Evolutionary conservation across 2,329 filamentous ascomycete genomes (phyloP), one percentile per base, ranked within the genome.

Genomic region (Aureobasidium zeae): DNA sequence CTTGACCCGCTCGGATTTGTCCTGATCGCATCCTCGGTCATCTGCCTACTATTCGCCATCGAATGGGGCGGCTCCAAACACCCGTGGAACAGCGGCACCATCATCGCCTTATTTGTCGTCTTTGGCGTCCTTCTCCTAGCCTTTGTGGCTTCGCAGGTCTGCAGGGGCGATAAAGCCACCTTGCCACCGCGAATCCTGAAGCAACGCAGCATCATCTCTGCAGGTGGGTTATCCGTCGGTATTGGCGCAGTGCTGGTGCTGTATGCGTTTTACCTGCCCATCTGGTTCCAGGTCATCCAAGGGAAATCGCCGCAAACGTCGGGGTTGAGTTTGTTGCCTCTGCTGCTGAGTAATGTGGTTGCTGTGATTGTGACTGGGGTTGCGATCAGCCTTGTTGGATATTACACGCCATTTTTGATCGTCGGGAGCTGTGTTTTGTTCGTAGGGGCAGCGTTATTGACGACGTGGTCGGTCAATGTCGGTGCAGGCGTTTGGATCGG

Each of bases 41-140:
- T 55, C 3, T 74, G 64, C 59, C 58, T 48, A 55, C 60, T 52
- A 57, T 64, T 56, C 51, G 72, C 53, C 56, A 58, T 49, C 64
- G 65, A 74, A 47, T 63, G 73, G 26, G 63, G 62, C 5, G 70
- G 70, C 6, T 58, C 57, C 2, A 62, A 55, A 1, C 48, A 74
- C 43, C 26, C 55, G 12, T 62, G 58, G 58, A 48, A 39, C 2
- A 45, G 52, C 17, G 45, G 46, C n/a, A 24, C 32, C 11, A 48
- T 60, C 16, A 53, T 50, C 17, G 38, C n/a, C 3, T 20, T 47
- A 12, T 26, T 47, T 17, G 30, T 44, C 3, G 16, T 37, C 17
- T 46, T 46, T 25, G 38, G 19, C 10, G 13, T 16, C 26, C 37
- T 44, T 2, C 17, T 44, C 24, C 13, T 44, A 11, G 32, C 38